phyloP scores from a whole-genome alignment of 2,329 filamentous ascomycete genomes.

The Pseudocercospora vitis region DNA sequence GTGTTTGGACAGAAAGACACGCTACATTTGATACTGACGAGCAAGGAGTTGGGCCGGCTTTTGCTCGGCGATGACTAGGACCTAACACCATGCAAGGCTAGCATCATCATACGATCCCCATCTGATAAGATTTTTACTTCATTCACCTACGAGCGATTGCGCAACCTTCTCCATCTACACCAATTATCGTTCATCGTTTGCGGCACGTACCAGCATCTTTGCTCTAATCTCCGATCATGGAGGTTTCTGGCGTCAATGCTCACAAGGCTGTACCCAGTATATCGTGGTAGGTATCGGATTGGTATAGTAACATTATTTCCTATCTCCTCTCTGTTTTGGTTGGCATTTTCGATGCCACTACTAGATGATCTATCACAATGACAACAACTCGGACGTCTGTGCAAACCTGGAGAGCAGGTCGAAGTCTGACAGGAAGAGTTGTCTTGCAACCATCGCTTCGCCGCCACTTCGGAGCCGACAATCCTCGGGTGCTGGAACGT shows the following conservation, averaged over 20 bases:
- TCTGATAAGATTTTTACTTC: constrained; percentile 2
- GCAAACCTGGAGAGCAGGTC: neutral
- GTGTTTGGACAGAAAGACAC: neutral
- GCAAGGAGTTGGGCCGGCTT: neutral
- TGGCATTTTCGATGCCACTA: neutral
- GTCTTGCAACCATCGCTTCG: neutral
- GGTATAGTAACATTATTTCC: neutral
- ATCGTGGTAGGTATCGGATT: neutral
- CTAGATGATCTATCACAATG: neutral
- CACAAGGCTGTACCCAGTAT: neutral
- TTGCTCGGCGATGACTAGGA: constrained; percentile 1
- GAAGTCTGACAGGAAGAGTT: neutral
- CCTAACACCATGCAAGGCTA: neutral
- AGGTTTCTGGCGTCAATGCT: neutral
- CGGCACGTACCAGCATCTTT: neutral
- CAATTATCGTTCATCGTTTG: neutral
- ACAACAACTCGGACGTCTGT: neutral
- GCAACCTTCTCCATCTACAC: neutral
- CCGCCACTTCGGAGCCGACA: neutral
- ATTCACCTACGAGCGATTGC: constrained; percentile 2
- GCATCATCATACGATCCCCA: neutral
- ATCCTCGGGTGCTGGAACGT: neutral
- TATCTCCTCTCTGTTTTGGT: too few species aligned
- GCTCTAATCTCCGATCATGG: neutral
- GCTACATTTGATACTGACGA: neutral